Evolutionary conservation across 345 rosid species (phyloP).

Genomic region (Salix brachista): DNA sequence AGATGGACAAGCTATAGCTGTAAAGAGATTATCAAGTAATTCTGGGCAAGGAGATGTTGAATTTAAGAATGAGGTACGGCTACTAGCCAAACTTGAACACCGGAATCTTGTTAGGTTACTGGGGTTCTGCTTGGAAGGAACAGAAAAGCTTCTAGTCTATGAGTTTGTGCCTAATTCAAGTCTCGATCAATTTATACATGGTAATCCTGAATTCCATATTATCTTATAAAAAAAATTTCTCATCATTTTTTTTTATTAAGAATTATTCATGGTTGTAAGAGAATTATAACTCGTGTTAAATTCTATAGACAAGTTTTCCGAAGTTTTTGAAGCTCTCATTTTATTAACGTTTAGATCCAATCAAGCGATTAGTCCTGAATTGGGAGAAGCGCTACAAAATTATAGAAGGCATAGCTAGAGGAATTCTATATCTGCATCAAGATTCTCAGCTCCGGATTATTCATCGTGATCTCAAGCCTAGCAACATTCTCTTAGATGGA

Average conservation of each 20-base stretch:
- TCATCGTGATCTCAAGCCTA: conserved; percentile 45
- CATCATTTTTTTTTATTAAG: too few relatives aligned
- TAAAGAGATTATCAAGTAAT: background rate
- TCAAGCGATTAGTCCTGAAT: conserved; percentile 7
- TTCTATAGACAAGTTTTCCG: too few relatives aligned
- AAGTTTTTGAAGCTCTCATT: too few relatives aligned
- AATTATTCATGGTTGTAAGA: too few relatives aligned
- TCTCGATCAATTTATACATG: background rate
- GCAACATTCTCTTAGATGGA: conserved; percentile 41
- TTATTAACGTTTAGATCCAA: background rate
- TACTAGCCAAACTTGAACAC: background rate
- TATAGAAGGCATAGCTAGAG: conserved; percentile 38
- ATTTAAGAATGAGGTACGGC: background rate
- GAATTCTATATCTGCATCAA: conserved; percentile 46
- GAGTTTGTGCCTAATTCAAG: background rate
- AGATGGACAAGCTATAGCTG: background rate
- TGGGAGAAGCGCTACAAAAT: conserved; percentile 36
- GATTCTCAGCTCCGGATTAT: conserved; percentile 38
- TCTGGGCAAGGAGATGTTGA: background rate
- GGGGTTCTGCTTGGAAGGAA: background rate
- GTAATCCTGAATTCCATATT: background rate
- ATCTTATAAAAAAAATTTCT: too few relatives aligned
- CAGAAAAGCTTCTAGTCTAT: background rate
- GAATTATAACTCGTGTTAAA: too few relatives aligned
- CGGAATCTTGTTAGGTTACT: background rate